Evolutionary conservation across 148 eudicot genomes (phyloP).

Genomic region (Limonium bicolor): DNA sequence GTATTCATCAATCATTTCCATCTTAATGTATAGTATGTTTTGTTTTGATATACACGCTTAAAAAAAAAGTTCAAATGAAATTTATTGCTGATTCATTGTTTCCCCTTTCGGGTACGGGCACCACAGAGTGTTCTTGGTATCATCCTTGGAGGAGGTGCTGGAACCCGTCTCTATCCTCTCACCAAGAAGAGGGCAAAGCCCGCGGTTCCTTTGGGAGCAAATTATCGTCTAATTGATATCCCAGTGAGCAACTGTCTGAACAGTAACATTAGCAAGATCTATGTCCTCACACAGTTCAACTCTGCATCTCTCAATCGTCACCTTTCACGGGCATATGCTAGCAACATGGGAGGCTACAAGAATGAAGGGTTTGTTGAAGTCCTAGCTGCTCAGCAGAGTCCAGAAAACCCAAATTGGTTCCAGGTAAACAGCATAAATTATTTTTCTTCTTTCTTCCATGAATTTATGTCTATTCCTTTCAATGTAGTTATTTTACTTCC

Average conservation of each 20-base stretch:
- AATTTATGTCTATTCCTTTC: not conserved
- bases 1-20: no score
- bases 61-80: no score
- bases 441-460: no score
- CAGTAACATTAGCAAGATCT: constrained; percentile 74
- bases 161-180: constrained; percentile 85
- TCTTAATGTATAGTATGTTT: no score
- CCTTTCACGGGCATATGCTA: constrained; percentile 78
- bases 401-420: constrained; percentile 95
- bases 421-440: constrained; percentile 51
- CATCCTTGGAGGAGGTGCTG: constrained; percentile 98
- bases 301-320: constrained; percentile 96
- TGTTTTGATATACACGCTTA: no score
- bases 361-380: constrained; percentile 97
- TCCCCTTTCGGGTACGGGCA: no score
- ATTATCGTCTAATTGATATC: constrained; percentile 82
- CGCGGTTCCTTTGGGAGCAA: constrained; percentile 89
- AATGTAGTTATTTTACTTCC: constrained; percentile 7
- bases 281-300: constrained; percentile 88
- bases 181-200: constrained; percentile 96
- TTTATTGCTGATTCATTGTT: no score
- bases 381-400: constrained; percentile 99
- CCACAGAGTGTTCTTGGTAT: constrained; percentile 99
- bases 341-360: constrained; percentile 86
- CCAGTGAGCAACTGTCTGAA: constrained; percentile 95